Base-by-base conservation (phyloP, 371 early-diverging fungal species). In the Blastocladiella emersonii region DNA sequence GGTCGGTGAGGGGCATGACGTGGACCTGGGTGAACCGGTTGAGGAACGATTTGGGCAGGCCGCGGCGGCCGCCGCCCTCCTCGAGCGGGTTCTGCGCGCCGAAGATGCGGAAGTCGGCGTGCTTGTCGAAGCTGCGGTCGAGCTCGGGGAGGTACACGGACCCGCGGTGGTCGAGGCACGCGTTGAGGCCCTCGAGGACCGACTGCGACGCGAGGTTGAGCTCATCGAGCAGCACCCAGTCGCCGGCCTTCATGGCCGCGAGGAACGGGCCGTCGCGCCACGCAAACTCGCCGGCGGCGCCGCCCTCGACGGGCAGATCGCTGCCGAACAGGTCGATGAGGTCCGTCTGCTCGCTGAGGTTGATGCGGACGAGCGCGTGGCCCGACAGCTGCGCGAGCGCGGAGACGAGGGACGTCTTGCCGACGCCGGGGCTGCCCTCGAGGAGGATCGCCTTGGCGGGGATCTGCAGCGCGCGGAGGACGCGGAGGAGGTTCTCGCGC, bases 161-260 rank as follows among this genome's bases (percentile, higher is more conserved):
- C 53, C 92, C 93, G 71, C 99, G 90, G 74, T 98, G 97, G 78
- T 99, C 99, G 43, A 99, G 76, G 69, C 98, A 92, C 12, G 98
- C 92, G 73, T 99, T 99, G 65, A 99, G 79, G 66, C 99, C 99
- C 83, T 99, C 99, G 39, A 99, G 81, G 2, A 99, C 99, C 68
- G 92, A 92, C 75, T 99, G 99, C 19, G 96, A 91, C 10, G 99
- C 99, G 68, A 99, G 77, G 73, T 99, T 99, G 65, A 99, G 83
- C 72, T 99, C 99, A 74, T 99, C 99, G 23, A 99, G 75, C 57
- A 99, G 76, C 4, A 99, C 95, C 97, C 98, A 98, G 72, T 92
- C 88, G 15, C 99, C 99, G 6, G 80, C 79, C 74, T 92, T 82
- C 89, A 99, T 91, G 12, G 95, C 98, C 64, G 85, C 82, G 65